Evolutionary conservation across 2,329 filamentous ascomycete genomes (phyloP), one percentile per base, ranked within the genome.

Genomic region (Aphanocladium album): DNA sequence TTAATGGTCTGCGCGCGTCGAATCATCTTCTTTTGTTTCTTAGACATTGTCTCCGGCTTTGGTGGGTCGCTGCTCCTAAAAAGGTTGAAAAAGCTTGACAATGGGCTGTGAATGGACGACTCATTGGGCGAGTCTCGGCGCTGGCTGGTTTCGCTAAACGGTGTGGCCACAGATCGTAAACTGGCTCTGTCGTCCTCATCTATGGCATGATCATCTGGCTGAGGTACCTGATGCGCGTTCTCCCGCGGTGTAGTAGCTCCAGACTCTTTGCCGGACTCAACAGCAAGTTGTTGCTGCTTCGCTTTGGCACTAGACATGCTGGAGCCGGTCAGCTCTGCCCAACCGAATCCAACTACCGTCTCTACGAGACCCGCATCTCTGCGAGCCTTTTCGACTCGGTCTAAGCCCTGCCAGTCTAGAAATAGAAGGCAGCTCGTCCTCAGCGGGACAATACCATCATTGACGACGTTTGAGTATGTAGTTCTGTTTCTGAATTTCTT

Each of bases 371-470:
- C 93, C 63, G 93, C 96, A 71, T 96, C 93, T 71, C 95, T 81
- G 23, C 93, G 85, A 12, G 95, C 93, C 74, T 99, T 99, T 66
- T 98, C 92, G 1, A 99, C 95, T 43, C 91, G 88, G 5, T 89
- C 93, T 3, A 99, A 79, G 0, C 95, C 95, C 74, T 93, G 89
- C 95, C 95, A 99, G 71, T 99, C 95, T 1, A 99, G 79, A 69
- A 99, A 99, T 6, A 99, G 77, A n/a, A 99, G 79, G 73, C 93
- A 99, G 64, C 93, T 98, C 5, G 95, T 99, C 23, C 95, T 86
- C 37, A 99, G 77, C 2, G 95, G 95, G 5, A 99, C 95, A 66
- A 99, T 97, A 3, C 93, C 93, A 74, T 98, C 93, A 70, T 98
- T 98, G 66, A 98, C 93, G 14, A 98, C 93, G 69, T 98, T 98